A percentile compares a stretch with the other conserved stretches of the same genome.
Conservation (phyloP, 495 filamentous ascomycete species). For the Lasiosphaeria ovina region DNA sequence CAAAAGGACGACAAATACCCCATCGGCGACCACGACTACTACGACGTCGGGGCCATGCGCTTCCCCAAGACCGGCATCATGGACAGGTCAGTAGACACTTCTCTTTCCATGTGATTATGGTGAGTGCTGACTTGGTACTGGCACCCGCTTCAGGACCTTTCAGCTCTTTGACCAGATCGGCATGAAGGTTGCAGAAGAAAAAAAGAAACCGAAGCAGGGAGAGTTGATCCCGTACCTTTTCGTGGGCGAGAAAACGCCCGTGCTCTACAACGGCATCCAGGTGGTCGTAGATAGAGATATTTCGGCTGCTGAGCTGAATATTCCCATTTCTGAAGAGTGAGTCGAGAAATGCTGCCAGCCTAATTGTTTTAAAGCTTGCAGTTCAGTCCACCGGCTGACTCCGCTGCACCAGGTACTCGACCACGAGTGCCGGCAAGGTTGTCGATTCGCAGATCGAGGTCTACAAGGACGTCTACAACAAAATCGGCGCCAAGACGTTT, state of each 20-base stretch:
- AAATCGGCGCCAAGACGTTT: background rate
- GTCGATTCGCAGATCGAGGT: background rate
- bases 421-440: background rate
- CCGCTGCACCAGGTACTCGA: background rate
- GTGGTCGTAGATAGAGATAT: background rate
- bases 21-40: conserved; percentile 35
- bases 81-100: conserved; percentile 3
- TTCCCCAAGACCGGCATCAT: conserved; percentile 35
- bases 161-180: conserved; percentile 7
- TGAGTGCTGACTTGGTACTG: too few relatives aligned
- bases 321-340: background rate
- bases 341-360: too few relatives aligned
- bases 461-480: background rate
- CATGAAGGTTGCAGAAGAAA: background rate
- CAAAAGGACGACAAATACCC: background rate
- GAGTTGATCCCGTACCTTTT: background rate
- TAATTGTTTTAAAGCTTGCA: too few relatives aligned
- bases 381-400: too few relatives aligned
- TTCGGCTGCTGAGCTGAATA: background rate
- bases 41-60: conserved; percentile 46
- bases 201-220: background rate
- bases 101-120: too few relatives aligned
- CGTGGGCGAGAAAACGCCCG: background rate
- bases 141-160: background rate
- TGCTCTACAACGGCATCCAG: background rate